Evolutionary conservation across 192 early-diverging fungal species (phyloP), one percentile per base, ranked within the genome.

Genomic region (Backusella liffmaniae): DNA sequence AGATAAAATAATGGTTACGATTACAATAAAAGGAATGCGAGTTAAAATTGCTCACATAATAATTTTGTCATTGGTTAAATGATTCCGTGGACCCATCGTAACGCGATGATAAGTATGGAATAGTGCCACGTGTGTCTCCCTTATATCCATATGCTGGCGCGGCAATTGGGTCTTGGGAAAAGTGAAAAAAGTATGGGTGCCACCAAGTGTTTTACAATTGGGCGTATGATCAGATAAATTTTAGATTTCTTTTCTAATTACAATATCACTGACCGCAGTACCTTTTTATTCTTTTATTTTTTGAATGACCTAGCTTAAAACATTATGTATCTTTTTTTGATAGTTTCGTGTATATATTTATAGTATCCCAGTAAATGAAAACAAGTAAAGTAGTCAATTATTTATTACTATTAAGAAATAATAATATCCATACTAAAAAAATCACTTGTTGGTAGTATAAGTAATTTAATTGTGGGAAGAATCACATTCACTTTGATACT

Each of bases 101-200:
- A 29, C 56, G 56, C 56, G 56, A 29, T 62, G 56, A 62, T 62
- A 62, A 29, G 56, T 62, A 62, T 62, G 56, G 56, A 62, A 62
- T 29, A 62, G 56, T 62, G 56, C 56, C 56, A 62, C 56, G 56
- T 62, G 56, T 62, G 26, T 62, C 26, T 62, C 56, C 26, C 23
- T 62, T 62, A 62, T 29, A 26, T 9, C 2, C n/a, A 62, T 29
- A 62, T 12, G 26, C 2, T 62, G 56, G 56, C 26, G 56, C 56
- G 56, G 56, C 56, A 62, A 62, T 62, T 62, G 23, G 56, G 29
- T 62, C 56, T 62, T 62, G 56, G 56, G 56, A 62, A 62, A 62
- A 62, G 10, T 8, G 26, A 62, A 62, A 62, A 62, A 62, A 26
- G 26, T 62, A 62, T 62, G 56, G 56, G 56, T 62, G 9, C 12